Evolutionary conservation across 495 filamentous ascomycete genomes (phyloP).

Genomic region (Cercophora samala): DNA sequence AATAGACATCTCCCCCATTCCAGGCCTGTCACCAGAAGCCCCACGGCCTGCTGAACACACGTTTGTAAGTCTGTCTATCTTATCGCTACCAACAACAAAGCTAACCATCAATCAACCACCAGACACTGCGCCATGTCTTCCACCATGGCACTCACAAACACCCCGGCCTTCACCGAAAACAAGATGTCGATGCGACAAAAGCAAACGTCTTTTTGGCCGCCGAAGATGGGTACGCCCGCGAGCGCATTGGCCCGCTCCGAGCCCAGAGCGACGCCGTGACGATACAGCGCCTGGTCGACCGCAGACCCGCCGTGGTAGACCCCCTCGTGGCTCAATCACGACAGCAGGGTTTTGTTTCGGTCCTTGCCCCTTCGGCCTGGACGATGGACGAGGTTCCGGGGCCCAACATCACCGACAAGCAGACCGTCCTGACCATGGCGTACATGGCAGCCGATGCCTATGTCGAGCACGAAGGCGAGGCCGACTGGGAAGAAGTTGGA

Average conservation of each 20-base stretch:
- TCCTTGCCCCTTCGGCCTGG: slow-evolving; percentile 70
- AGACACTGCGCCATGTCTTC: slow-evolving; percentile 85
- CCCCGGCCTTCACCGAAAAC: slow-evolving; percentile 67
- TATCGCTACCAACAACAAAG: not conserved
- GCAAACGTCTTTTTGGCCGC: slow-evolving; percentile 61
- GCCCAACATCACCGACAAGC: slow-evolving; percentile 82
- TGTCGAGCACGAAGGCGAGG: slow-evolving; percentile 62
- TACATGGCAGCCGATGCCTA: slow-evolving; percentile 88
- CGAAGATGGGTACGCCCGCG: slow-evolving; percentile 57
- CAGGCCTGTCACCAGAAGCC: slow-evolving; percentile 39
- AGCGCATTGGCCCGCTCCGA: slow-evolving; percentile 47
- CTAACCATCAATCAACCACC: slow-evolving; percentile 24
- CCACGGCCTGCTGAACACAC: slow-evolving; percentile 44
- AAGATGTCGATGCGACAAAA: slow-evolving; percentile 62
- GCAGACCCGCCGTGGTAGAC: slow-evolving; percentile 71
- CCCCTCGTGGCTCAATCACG: slow-evolving; percentile 66
- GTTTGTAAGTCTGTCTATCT: slow-evolving; percentile 42
- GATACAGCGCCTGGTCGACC: slow-evolving; percentile 78
- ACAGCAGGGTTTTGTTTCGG: slow-evolving; percentile 56
- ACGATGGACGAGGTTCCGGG: slow-evolving; percentile 72
- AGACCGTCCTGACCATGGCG: slow-evolving; percentile 78
- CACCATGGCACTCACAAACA: slow-evolving; percentile 78
- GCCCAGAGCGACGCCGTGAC: slow-evolving; percentile 56
- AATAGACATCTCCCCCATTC: slow-evolving; percentile 36
- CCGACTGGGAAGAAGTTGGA: slow-evolving; percentile 81